A percentile compares a stretch with the other conserved stretches of the same genome.
Evolutionary conservation across 306 rosid species (phyloP).

Genomic region (Nissolia schottii): DNA sequence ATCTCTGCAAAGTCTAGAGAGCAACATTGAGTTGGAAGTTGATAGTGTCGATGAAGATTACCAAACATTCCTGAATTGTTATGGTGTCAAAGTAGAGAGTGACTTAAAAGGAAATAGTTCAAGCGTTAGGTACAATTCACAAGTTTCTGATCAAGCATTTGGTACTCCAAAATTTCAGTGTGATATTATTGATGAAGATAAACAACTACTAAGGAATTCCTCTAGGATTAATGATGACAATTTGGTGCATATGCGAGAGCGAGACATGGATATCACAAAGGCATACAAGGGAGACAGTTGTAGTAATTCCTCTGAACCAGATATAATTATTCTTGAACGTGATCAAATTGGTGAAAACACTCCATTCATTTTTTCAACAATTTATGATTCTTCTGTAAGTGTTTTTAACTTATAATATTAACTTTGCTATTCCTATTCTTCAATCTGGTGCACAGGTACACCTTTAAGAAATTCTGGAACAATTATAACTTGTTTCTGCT

Average conservation of each 20-base stretch:
- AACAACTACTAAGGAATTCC: conserved; percentile 16
- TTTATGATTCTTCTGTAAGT: conserved; percentile 36
- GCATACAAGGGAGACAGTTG: conserved; percentile 2
- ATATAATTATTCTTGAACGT: conserved; percentile 30
- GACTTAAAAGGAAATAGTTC: not conserved
- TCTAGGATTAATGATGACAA: conserved; percentile 2
- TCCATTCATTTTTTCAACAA: conserved; percentile 27
- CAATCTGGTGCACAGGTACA: not conserved
- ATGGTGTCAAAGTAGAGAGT: not conserved
- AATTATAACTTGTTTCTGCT: not conserved
- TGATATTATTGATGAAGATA: conserved; percentile 24
- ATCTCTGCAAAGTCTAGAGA: not conserved
- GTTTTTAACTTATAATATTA: not conserved
- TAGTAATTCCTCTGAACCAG: conserved; percentile 35
- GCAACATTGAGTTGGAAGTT: not conserved
- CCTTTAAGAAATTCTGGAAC: not conserved
- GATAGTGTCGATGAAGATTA: conserved; percentile 31
- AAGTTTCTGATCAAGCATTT: not conserved
- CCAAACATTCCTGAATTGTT: conserved; percentile 13
- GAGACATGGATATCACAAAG: conserved; percentile 6
- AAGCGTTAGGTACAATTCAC: not conserved
- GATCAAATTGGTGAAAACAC: conserved; percentile 26
- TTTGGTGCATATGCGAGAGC: not conserved
- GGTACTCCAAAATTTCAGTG: not conserved
- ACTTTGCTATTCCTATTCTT: not conserved